phyloP scores from a whole-genome alignment of 306 rosid species.

The Begonia peltatifolia region DNA sequence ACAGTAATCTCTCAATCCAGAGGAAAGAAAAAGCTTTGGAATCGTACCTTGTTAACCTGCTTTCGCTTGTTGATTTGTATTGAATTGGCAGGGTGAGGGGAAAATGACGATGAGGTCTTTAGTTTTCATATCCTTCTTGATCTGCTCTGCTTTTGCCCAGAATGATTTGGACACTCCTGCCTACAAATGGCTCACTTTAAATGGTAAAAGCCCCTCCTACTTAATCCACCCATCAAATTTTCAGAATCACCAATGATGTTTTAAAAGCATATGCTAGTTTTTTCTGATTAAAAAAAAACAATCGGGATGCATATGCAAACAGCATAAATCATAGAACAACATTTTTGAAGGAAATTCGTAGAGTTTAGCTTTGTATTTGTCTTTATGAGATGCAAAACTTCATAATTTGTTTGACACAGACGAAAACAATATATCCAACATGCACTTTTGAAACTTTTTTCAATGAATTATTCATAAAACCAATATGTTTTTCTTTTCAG shows the following conservation, averaged over 20 bases:
- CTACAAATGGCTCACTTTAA: conserved; percentile 60
- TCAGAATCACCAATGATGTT: no score
- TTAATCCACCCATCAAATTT: no score
- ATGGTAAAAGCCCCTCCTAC: conserved; percentile 20
- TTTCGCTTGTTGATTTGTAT: not conserved
- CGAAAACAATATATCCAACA: no score
- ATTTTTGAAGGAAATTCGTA: no score
- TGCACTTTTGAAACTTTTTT: no score
- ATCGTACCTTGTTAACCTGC: no score
- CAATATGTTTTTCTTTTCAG: not conserved
- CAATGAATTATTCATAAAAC: not conserved
- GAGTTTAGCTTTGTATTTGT: no score
- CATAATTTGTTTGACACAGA: no score
- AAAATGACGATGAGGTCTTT: conserved; percentile 38
- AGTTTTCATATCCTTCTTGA: conserved; percentile 32
- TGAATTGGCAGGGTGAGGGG: conserved; percentile 24
- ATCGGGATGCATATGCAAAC: no score
- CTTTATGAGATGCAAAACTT: no score
- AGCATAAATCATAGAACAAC: no score
- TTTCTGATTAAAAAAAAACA: not conserved
- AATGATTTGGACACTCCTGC: not conserved
- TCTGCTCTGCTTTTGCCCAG: conserved; percentile 32
- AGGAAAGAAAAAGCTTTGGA: no score
- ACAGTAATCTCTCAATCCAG: not conserved
- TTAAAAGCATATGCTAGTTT: not conserved